Evolutionary conservation across 164 flowering plant species (phyloP), one percentile per base, ranked within the genome.

Genomic region (Macadamia tetraphylla): DNA sequence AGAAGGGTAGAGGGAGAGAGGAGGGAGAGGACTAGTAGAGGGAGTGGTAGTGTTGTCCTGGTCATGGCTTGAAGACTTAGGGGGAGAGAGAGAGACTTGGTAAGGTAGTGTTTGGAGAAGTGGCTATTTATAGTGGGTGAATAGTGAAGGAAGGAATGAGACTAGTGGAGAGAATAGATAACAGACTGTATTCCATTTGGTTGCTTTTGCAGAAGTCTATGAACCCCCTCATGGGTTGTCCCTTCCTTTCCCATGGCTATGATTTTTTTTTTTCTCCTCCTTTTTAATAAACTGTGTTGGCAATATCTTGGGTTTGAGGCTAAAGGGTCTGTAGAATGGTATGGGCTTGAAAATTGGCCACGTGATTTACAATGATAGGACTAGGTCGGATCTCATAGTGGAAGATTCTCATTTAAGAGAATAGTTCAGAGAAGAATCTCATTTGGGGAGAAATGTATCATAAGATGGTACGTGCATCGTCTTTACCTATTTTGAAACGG

Each of bases 31-130:
- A 43, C 35, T 10, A n/a, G 62, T 46, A 46, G 29, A 30, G 56
- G 40, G 56, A 58, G 31, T 32, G 40, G 73, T 52, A 12, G 65
- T 14, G 60, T 31, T 66, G 66, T 3, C 66, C 15, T 46, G 23
- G 23, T 65, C 73, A 70, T 80, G 67, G 75, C 67, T 8, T 17
- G 49, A 67, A 77, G 67, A 74, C 67, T 4, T 17, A 35, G 44
- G 29, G 13, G 9, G 51, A 46, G 48, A 2, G 62, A 11, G 15
- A 31, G 31, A 29, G 51, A 49, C 29, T 59, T 12, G 60, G 48
- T 43, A 9, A 43, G 48, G 6, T 5, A 55, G 18, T 12, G 51
- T 52, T 52, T 35, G 29, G 55, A 14, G 52, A 46, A 18, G 32
- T 9, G 31, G 3, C 55, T 18, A 1, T 18, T 48, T 9, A 32